Evolutionary conservation across 768 basidiomycete species (phyloP), one percentile per base, ranked within the genome.

Genomic region (Asterophora lycoperdoides): DNA sequence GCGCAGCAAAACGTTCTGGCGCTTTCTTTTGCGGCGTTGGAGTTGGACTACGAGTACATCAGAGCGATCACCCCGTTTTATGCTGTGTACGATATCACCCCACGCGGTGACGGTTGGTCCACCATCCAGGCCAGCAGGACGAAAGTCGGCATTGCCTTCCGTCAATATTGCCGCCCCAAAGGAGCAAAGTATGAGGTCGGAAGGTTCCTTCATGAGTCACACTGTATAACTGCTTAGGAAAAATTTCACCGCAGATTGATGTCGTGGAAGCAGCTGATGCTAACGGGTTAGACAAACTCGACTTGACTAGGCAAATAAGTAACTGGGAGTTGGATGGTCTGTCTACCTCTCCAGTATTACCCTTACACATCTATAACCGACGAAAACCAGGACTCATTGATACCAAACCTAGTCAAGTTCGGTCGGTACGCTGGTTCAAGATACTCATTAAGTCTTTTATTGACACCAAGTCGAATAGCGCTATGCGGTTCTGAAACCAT

Each of bases 11-110:
- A 71, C 51, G 68, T 72, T 11, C 67, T 78, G 8, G 66, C 64
- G 1, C 62, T 79, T 5, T 67, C 66, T 30, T 78, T 74, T 55
- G 76, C 77, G 4, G 64, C 70, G 42, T 64, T 78, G 7, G 77
- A 79, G 56, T 66, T 78, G 8, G 67, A 75, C n/a, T 66, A 70
- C 42, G 66, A 62, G 3, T 67, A 68, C 42, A 61, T 79, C 18
- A 64, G 75, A 14, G 73, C 76, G 4, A 60, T 70, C 29, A 79
- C 77, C 0, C 77, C 77, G 0, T 73, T 69, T 49, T 79, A 72
- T 48, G 63, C 69, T 3, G 46, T 66, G 11, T 77, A 75, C 54
- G 66, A 71, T 32, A 59, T 76, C 50, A 65, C 62, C 14, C 57
- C 62, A 1, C 60, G 61, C n/a, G 50, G 29, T 8, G 46, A 39